Percentiles rank a stretch among this genome's conserved stretches.
These are phyloP conservation scores for Chaetoceros tenuissimus DNA, from an alignment of 108 stramenopile genomes.

Conservation along the genomic window DNA sequence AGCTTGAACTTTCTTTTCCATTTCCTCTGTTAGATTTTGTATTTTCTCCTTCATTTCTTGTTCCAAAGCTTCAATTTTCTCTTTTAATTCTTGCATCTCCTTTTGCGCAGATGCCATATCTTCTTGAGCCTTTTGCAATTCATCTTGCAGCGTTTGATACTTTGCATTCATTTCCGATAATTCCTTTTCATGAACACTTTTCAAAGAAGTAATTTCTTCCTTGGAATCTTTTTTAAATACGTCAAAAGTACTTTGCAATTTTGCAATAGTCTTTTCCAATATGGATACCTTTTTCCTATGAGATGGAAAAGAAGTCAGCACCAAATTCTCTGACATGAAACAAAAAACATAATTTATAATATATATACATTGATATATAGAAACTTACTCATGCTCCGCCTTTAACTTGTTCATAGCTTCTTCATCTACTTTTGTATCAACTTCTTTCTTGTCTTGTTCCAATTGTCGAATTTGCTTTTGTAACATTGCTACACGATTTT, in stretches of 20 bases:
- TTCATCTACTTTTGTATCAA: not conserved
- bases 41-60: not conserved
- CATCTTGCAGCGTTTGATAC: not conserved
- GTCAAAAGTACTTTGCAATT: not conserved
- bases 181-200: not conserved
- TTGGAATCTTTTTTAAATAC: not conserved
- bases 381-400: not conserved
- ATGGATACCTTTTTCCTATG: too few species aligned
- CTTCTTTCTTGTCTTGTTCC: not conserved
- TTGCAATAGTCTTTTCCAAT: not conserved
- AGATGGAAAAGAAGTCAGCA: too few species aligned
- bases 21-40: not conserved
- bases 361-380: too few species aligned
- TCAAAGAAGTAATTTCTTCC: not conserved
- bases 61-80: not conserved
- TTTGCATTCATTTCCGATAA: not conserved
- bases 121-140: not conserved
- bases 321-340: too few species aligned
- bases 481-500: constrained; percentile 1
- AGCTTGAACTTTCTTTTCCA: not conserved
- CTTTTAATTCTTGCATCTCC: not conserved
- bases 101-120: not conserved
- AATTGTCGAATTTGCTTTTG: not conserved
- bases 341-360: too few species aligned
- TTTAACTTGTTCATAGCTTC: not conserved